Percentiles rank a stretch among this genome's conserved stretches.
These are phyloP conservation scores for Aurinia saxatilis DNA, from an alignment of 345 rosid species.

Conservation along the genomic window DNA sequence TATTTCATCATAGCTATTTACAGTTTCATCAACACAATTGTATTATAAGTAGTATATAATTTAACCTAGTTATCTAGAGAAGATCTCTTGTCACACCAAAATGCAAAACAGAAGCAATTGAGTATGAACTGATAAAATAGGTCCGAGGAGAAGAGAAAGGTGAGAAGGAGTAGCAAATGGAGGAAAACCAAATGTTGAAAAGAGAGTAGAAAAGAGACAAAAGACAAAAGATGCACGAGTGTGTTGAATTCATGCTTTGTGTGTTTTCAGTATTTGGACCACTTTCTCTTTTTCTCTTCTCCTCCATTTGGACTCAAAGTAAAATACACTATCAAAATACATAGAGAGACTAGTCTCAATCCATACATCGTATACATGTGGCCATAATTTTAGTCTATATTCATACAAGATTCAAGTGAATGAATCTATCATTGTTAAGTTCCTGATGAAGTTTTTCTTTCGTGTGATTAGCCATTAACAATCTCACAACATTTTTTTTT, in stretches of 20 bases:
- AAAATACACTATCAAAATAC: background rate
- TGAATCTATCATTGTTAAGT: no score
- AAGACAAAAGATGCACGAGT: slow-evolving; percentile 32
- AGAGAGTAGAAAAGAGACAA: slow-evolving; percentile 14
- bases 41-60: no score
- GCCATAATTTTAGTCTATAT: no score
- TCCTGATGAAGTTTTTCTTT: no score
- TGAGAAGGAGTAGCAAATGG: slow-evolving; percentile 2
- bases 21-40: no score
- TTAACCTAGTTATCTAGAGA: background rate
- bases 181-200: slow-evolving; percentile 13
- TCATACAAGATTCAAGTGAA: no score
- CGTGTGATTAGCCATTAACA: no score
- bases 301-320: background rate
- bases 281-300: background rate
- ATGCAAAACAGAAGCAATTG: background rate
- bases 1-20: no score
- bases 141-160: slow-evolving; percentile 14
- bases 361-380: no score
- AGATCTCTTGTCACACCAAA: background rate
- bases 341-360: no score
- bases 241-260: slow-evolving; percentile 24
- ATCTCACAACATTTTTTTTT: no score
- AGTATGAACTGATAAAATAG: background rate
- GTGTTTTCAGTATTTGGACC: slow-evolving; percentile 26